Conservation (phyloP, 441 rosid genomes). For the Dalechampia spathulata region DNA sequence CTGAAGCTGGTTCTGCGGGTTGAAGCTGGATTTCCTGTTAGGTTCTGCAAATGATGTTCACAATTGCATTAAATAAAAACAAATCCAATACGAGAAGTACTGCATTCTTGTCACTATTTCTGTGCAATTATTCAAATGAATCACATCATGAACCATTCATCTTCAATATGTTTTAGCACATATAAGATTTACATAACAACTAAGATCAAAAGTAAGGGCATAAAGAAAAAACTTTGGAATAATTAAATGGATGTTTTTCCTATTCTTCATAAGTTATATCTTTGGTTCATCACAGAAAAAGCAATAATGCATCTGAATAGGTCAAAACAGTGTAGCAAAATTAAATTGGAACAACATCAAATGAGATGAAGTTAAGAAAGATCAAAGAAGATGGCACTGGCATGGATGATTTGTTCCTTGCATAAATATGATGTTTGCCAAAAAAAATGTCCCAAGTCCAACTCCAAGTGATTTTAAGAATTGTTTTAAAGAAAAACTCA, state of each 20-base stretch:
- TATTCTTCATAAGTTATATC: background rate
- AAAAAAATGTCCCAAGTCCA: background rate
- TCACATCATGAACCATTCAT: background rate
- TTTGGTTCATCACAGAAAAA: background rate
- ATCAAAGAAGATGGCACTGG: background rate
- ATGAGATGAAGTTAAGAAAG: background rate
- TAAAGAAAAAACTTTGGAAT: background rate
- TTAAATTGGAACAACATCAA: background rate
- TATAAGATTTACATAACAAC: background rate
- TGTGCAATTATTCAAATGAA: background rate
- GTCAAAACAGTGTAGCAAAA: background rate
- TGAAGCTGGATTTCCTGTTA: constrained; percentile 50
- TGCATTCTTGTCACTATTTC: background rate
- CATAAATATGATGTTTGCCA: background rate
- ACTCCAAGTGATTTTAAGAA: background rate
- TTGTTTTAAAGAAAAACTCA: background rate
- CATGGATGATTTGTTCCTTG: background rate
- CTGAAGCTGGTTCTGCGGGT: constrained; percentile 75
- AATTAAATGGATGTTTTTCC: background rate
- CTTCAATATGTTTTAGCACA: background rate
- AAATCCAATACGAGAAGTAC: background rate
- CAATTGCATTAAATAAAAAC: background rate
- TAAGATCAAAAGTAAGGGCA: background rate
- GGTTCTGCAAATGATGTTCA: constrained; percentile 46
- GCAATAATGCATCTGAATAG: background rate